These are phyloP conservation scores for Pleurotus tuber-regium DNA, from an alignment of 768 basidiomycete species.

Conservation along the genomic window DNA sequence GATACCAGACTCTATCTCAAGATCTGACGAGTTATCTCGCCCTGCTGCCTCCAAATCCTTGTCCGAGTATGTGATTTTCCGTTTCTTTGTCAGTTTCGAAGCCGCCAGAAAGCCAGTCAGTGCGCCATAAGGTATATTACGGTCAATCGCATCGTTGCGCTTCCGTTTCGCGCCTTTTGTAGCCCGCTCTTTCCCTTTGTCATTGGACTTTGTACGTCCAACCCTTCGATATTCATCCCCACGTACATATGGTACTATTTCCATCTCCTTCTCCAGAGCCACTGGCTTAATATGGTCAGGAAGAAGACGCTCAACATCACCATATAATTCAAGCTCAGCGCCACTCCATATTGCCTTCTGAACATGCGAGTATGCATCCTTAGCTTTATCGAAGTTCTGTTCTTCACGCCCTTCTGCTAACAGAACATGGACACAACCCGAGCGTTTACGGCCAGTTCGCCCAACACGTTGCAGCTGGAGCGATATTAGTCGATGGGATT, in stretches of 20 bases:
- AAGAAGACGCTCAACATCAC: constrained; percentile 85
- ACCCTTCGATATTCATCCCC: constrained; percentile 26
- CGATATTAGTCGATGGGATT: constrained; percentile 7
- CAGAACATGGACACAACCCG: constrained; percentile 87
- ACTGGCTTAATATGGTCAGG: constrained; percentile 76
- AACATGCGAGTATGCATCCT: constrained; percentile 81
- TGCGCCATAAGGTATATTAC: constrained; percentile 77
- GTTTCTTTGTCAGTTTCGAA: constrained; percentile 47
- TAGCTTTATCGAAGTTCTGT: constrained; percentile 83
- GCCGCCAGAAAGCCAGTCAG: constrained; percentile 70
- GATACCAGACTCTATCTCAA: constrained; percentile 58
- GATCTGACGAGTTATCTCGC: constrained; percentile 66
- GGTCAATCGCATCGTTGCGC: constrained; percentile 59
- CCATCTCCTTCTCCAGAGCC: constrained; percentile 79
- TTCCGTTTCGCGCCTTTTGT: constrained; percentile 58
- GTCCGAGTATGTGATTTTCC: constrained; percentile 35
- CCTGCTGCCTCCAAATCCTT: constrained; percentile 52
- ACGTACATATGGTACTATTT: constrained; percentile 71
- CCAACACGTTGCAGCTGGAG: constrained; percentile 91
- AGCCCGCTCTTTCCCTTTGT: constrained; percentile 27
- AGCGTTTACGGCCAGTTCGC: constrained; percentile 89
- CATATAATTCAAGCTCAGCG: constrained; percentile 85
- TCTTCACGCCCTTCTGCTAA: constrained; percentile 92
- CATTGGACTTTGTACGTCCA: constrained; percentile 31
- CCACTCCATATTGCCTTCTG: constrained; percentile 86